Conservation (phyloP, 805 yeast species). For the Barnettozyma populi region DNA sequence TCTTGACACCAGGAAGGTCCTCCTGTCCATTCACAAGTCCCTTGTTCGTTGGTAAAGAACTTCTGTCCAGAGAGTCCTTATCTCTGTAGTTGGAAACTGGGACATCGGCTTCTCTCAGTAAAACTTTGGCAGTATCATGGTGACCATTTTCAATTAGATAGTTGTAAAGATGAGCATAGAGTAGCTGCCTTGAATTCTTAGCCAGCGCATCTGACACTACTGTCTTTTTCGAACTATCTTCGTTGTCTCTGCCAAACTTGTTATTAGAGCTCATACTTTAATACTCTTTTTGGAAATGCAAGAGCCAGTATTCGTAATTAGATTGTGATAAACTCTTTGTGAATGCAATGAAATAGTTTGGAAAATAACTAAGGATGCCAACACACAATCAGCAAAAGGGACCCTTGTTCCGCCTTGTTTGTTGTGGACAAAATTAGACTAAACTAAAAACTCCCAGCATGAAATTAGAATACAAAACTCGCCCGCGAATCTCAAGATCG, state of each 20-base stretch:
- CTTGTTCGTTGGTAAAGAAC: constrained; percentile 5
- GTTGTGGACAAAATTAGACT: no score
- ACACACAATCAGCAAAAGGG: neutral
- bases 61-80: constrained; percentile 3
- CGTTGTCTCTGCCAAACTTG: constrained; percentile 7
- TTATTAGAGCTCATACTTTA: neutral
- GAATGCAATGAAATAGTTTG: no score
- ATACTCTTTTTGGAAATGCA: no score
- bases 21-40: constrained; percentile 4
- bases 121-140: constrained; percentile 43
- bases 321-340: no score
- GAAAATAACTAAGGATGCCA: neutral
- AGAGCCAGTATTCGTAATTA: no score
- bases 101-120: constrained; percentile 41
- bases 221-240: constrained; percentile 8
- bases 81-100: constrained; percentile 27
- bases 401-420: no score
- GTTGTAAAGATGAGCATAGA: constrained; percentile 48
- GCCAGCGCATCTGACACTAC: constrained; percentile 42
- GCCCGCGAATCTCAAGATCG: no score
- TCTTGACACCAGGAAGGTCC: constrained; percentile 30
- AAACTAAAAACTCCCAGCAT: neutral
- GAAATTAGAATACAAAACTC: no score
- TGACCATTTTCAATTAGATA: constrained; percentile 42
- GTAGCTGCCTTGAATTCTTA: constrained; percentile 42